These are phyloP conservation scores for Sisymbrium altissimum DNA, from an alignment of 345 rosid species.

Conservation along the genomic window DNA sequence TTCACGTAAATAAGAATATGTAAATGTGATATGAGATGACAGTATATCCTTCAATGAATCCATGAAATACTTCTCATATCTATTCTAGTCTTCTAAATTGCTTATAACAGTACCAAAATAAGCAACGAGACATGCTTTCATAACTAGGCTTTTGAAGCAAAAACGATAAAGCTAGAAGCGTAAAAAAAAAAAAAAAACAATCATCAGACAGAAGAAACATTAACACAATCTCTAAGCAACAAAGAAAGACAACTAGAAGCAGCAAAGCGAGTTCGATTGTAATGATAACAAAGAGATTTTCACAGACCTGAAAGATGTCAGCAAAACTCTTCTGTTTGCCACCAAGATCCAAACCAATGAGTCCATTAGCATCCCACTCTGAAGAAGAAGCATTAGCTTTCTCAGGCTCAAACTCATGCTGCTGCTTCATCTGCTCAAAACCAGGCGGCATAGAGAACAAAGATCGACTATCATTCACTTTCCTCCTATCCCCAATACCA, in stretches of 20 bases:
- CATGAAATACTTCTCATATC: conserved; percentile 7
- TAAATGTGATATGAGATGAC: neutral
- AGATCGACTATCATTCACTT: conserved; percentile 44
- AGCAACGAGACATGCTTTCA: neutral
- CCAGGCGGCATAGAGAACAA: conserved; percentile 74
- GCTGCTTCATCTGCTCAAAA: conserved; percentile 49
- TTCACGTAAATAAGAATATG: neutral
- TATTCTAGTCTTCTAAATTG: conserved; percentile 33
- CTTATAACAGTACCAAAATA: neutral
- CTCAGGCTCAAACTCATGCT: conserved; percentile 33
- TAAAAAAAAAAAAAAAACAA: conserved; percentile 37
- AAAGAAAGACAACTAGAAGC: neutral
- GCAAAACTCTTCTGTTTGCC: conserved; percentile 74
- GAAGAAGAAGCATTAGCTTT: conserved; percentile 33
- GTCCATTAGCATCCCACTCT: conserved; percentile 89
- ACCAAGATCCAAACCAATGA: conserved; percentile 74
- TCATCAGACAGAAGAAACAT: neutral
- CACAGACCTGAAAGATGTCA: conserved; percentile 81
- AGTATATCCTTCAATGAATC: neutral
- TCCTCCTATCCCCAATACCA: conserved; percentile 67
- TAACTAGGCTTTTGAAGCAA: neutral
- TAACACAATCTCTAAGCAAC: neutral
- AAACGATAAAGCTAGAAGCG: neutral
- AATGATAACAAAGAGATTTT: neutral
- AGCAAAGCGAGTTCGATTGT: neutral